Percentiles rank a stretch among this genome's conserved stretches.
Conservation (phyloP, 306 rosid genomes). For the Elaeagnus macrophylla region DNA sequence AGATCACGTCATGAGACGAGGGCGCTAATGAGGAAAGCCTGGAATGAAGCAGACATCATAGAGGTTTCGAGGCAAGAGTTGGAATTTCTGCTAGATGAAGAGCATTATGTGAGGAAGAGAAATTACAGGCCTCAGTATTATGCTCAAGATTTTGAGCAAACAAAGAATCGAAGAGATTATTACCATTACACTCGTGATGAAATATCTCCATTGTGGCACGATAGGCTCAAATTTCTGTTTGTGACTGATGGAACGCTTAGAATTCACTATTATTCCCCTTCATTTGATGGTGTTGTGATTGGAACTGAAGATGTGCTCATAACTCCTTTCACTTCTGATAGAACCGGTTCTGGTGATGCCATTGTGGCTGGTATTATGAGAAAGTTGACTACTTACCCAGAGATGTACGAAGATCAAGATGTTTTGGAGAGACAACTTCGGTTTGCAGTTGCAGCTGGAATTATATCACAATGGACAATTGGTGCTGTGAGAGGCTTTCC, state of each 20-base stretch:
- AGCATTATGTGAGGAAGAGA: slow-evolving; percentile 51
- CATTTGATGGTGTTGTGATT: slow-evolving; percentile 58
- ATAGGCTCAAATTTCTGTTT: slow-evolving; percentile 48
- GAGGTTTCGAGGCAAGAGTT: slow-evolving; percentile 78
- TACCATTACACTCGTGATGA: slow-evolving; percentile 79
- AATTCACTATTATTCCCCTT: slow-evolving; percentile 77
- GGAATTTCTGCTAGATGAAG: slow-evolving; percentile 88
- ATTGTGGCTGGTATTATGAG: slow-evolving; percentile 82
- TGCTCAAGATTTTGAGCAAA: slow-evolving; percentile 56
- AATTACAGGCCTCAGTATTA: slow-evolving; percentile 73
- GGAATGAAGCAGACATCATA: slow-evolving; percentile 67
- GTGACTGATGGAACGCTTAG: slow-evolving; percentile 82
- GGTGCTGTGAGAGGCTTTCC: slow-evolving; percentile 89
- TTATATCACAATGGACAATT: slow-evolving; percentile 90
- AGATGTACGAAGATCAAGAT: slow-evolving; percentile 71
- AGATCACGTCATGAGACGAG: slow-evolving; percentile 62
- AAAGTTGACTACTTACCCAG: slow-evolving; percentile 68
- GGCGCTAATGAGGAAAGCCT: slow-evolving; percentile 56
- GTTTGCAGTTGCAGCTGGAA: slow-evolving; percentile 80
- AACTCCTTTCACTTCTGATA: slow-evolving; percentile 87
- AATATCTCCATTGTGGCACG: slow-evolving; percentile 73
- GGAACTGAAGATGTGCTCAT: slow-evolving; percentile 95
- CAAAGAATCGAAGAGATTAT: slow-evolving; percentile 58
- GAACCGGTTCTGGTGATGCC: slow-evolving; percentile 97
- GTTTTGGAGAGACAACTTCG: slow-evolving; percentile 73